A percentile compares a stretch with the other conserved stretches of the same genome.
These are phyloP conservation scores for Aspergillus viridinutans DNA, from an alignment of 2,329 filamentous ascomycete species.

Conservation along the genomic window DNA sequence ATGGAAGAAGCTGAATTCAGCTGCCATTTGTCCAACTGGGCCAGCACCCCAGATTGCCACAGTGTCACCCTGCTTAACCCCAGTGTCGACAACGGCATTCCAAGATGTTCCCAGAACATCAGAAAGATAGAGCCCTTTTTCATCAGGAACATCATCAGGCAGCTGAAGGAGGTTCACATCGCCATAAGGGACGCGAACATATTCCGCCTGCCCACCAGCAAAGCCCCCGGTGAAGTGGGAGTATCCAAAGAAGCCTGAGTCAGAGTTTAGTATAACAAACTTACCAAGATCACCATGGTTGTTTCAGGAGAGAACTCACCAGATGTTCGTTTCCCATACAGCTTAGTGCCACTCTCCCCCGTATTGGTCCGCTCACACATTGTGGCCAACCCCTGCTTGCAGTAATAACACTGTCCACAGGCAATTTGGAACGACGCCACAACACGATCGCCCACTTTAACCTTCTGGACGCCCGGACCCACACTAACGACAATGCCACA, in stretches of 20 bases:
- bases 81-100: slow-evolving; percentile 78
- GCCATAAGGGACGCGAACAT: slow-evolving; percentile 73
- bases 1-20: slow-evolving; percentile 63
- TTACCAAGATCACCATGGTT: neutral
- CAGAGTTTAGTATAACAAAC: neutral
- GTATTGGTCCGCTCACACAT: slow-evolving; percentile 77
- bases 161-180: slow-evolving; percentile 78
- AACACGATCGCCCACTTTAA: slow-evolving; percentile 63
- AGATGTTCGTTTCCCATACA: slow-evolving; percentile 75
- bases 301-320: slow-evolving; percentile 42
- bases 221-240: slow-evolving; percentile 78
- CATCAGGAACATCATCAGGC: slow-evolving; percentile 74
- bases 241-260: slow-evolving; percentile 61
- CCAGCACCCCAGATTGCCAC: slow-evolving; percentile 87
- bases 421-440: slow-evolving; percentile 87
- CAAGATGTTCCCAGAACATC: slow-evolving; percentile 80
- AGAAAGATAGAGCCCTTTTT: slow-evolving; percentile 76
- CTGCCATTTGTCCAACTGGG: slow-evolving; percentile 77
- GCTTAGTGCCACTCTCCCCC: slow-evolving; percentile 64
- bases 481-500: slow-evolving; percentile 51
- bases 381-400: slow-evolving; percentile 72
- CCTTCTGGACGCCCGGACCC: slow-evolving; percentile 51
- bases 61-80: slow-evolving; percentile 69
- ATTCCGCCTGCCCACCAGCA: slow-evolving; percentile 83
- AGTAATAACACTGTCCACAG: slow-evolving; percentile 64